Evolutionary conservation across 768 basidiomycete genomes (phyloP), one percentile per base, ranked within the genome.

Genomic region (Rhodotorula diobovata): DNA sequence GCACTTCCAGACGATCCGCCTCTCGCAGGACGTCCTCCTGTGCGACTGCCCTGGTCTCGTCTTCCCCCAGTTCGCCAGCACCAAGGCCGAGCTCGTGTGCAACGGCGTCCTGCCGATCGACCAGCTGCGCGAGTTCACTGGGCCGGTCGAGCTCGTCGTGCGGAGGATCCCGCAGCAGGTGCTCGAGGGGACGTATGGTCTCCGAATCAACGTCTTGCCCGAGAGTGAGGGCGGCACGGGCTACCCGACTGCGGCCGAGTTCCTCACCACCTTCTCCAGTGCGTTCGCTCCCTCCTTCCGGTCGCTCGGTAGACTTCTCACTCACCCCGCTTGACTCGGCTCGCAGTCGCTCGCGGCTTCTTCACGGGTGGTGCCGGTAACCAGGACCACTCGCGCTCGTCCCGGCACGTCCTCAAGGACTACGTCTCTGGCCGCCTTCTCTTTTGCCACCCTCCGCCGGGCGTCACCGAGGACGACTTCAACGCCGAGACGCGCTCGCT

Each of bases 11-110:
- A 98, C 96, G 0, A 93, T 97, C 76, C 87, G 92, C 77, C 85
- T 99, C n/a, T 93, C 93, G 20, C 86, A 89, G 28, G 83, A 87
- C 6, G 89, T 98, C 53, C 83, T 89, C 57, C 86, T 99, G 30
- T 98, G 94, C 76, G 96, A 99, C 81, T 99, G 96, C 82, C 96
- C 96, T 28, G 96, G 96, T 78, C 83, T 98, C 46, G 96, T 99
- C 48, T 97, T 98, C 79, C 96, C 96, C 12, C 96, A 99, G 78
- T 99, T 98, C 81, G 91, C 96, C 5, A 93, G 91, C 37, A 97
- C 93, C 6, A 93, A 91, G 79, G 96, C 95, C 18, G 93, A 94
- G 66, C 84, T 99, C 63, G 89, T 98, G 51, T 96, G 94, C 75
- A 93, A 98, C 78, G 96, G 96, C 65, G 93, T 98, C 4, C 81